A percentile compares a stretch with the other conserved stretches of the same genome.
These are phyloP conservation scores for Silene uniflora DNA, from an alignment of 148 eudicot genomes.

Conservation along the genomic window DNA sequence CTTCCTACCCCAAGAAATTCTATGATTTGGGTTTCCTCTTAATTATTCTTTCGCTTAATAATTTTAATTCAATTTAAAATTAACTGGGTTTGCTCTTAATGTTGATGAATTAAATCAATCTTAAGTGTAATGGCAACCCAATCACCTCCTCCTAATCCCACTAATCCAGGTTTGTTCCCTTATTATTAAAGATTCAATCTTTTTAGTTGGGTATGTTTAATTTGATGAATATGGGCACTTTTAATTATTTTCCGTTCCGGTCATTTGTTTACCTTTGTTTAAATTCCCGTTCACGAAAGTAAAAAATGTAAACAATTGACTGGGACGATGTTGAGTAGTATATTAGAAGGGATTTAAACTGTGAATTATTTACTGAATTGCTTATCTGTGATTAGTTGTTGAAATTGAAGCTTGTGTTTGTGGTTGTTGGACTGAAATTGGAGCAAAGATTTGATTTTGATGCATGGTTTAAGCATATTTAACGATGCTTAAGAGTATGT, in stretches of 20 bases:
- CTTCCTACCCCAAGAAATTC: neutral
- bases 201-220: neutral
- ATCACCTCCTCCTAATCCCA: slow-evolving; percentile 14
- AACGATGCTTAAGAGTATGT: too few species aligned
- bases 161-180: slow-evolving; percentile 14
- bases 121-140: slow-evolving; percentile 17
- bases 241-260: neutral
- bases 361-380: neutral
- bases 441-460: neutral
- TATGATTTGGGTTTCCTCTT: neutral
- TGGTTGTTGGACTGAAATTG: neutral
- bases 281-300: neutral
- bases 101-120: neutral
- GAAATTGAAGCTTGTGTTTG: neutral
- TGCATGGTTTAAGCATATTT: neutral
- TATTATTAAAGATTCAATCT: neutral
- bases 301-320: neutral
- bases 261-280: neutral
- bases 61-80: too few species aligned
- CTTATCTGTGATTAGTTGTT: neutral
- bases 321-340: neutral
- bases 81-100: neutral
- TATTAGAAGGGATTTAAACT: neutral
- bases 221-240: neutral
- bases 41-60: neutral